Evolutionary conservation across 495 filamentous ascomycete genomes (phyloP), one percentile per base, ranked within the genome.

Genomic region (Niebla homalea): DNA sequence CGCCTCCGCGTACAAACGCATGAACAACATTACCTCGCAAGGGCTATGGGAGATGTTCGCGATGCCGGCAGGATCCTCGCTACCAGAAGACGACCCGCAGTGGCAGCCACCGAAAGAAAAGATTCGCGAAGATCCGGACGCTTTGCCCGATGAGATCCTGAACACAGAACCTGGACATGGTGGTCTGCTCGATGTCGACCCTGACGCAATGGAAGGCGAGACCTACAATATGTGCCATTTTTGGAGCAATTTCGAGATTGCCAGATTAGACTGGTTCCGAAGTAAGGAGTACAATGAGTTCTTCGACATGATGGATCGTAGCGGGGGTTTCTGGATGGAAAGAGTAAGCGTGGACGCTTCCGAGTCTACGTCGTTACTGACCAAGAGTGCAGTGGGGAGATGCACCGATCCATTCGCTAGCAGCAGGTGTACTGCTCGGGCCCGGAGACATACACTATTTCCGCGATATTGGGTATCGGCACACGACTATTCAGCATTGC

Each of bases 181-280:
- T 49, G 76, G 74, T 23, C 63, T 87, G 15, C 81, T 84, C 35
- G 85, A 94, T 42, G 80, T 95, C 40, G 87, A 97, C 62, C 78
- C 81, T 0, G 93, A 97, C 61, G 80, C 83, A 16, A 99, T 99
- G 92, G 93, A 96, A 62, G 85, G 87, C 51, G 92, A 99, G 61
- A 84, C 77, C 55, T 99, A 99, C 71, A 99, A 99, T 72, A 99
- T 99, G 92, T 99, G 92, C 68, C 92, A 99, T 73, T 99, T 97
- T 74, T 99, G 92, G 92, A 94, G 87, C 72, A 99, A 99, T 64
- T 99, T 99, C 51, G 92, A 99, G 68, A 99, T 99, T 68, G 92
- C 92, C 18, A 79, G 82, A 48, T 74, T 99, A 47, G 83, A 86
- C 70, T 99, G 87, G 74, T 96, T 96, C 77, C 79, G 92, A 57